A percentile compares a stretch with the other conserved stretches of the same genome.
Conservation (phyloP, 1,284 basidiomycete genomes). For the Melampsora allii-populina region DNA sequence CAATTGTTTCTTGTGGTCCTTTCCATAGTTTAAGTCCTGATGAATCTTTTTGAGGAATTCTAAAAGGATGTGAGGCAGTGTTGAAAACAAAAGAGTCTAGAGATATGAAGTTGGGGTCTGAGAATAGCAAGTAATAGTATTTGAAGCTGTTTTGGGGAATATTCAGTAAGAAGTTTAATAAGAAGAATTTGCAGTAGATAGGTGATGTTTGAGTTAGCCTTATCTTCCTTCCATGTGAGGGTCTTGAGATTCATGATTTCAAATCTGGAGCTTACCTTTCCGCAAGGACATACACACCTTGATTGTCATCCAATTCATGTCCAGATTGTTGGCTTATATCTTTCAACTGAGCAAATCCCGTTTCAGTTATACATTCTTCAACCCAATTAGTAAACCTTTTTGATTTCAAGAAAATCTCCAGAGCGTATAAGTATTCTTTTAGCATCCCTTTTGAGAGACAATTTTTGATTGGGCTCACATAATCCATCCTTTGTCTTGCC, state of each 20-base stretch:
- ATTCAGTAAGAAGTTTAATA: not conserved
- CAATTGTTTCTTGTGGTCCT: constrained; percentile 14
- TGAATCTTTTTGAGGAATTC: constrained; percentile 22
- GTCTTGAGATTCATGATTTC: not conserved
- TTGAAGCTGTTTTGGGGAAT: constrained; percentile 11
- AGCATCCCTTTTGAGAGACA: no score
- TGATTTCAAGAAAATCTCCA: not conserved
- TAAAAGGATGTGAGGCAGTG: constrained; percentile 50
- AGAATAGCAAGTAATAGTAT: constrained; percentile 55
- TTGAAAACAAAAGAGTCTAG: constrained; percentile 61
- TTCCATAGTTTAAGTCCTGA: constrained; percentile 1
- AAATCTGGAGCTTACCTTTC: constrained; percentile 56
- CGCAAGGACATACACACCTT: constrained; percentile 60
- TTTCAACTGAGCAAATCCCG: constrained; percentile 53
- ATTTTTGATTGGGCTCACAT: constrained; percentile 54
- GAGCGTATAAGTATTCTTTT: not conserved
- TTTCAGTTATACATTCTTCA: constrained; percentile 31
- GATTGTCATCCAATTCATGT: constrained; percentile 51
- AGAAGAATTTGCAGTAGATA: constrained; percentile 43
- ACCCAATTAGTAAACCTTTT: constrained; percentile 36
- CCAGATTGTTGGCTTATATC: constrained; percentile 53
- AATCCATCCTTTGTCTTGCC: constrained; percentile 58
- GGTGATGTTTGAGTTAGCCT: not conserved
- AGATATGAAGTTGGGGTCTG: constrained; percentile 57
- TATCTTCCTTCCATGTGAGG: no score